Evolutionary conservation across 768 basidiomycete genomes (phyloP).

Genomic region (Boletus reticuloceps): DNA sequence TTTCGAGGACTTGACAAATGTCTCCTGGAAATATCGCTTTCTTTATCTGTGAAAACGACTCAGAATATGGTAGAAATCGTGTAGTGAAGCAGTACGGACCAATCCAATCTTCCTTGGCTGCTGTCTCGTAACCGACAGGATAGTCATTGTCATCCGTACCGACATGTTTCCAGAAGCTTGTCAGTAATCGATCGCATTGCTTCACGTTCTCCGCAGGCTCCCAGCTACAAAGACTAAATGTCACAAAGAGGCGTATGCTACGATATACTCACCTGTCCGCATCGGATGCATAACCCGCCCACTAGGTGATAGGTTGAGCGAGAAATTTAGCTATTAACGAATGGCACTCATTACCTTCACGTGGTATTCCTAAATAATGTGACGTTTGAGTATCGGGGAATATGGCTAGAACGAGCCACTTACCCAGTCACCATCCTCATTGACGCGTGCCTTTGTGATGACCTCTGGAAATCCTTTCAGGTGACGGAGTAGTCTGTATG

Average conservation of each 20-base stretch:
- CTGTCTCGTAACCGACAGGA: conserved; percentile 40
- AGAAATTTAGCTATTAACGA: not conserved
- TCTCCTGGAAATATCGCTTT: conserved; percentile 37
- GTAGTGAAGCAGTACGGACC: conserved; percentile 33
- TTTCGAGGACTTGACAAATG: conserved; percentile 22
- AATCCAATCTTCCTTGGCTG: conserved; percentile 56
- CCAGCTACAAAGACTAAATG: conserved; percentile 48
- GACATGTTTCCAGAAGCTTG: conserved; percentile 63
- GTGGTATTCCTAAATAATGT: conserved; percentile 50
- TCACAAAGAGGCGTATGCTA: not conserved
- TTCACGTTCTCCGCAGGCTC: conserved; percentile 61
- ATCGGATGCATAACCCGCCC: conserved; percentile 60
- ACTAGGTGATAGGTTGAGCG: conserved; percentile 40
- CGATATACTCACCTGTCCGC: conserved; percentile 48
- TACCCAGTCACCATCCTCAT: conserved; percentile 51
- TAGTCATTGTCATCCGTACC: conserved; percentile 60
- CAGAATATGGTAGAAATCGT: not conserved
- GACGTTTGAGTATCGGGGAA: not conserved
- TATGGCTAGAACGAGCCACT: conserved; percentile 15
- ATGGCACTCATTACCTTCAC: conserved; percentile 53
- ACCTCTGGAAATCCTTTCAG: conserved; percentile 44
- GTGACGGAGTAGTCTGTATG: not conserved
- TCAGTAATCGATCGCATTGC: conserved; percentile 54
- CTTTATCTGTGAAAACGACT: conserved; percentile 30
- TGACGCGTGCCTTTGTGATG: conserved; percentile 56